Percentiles rank a stretch among this genome's conserved stretches.
Evolutionary conservation across 306 rosid genomes (phyloP).

Genomic region (Glycine latifolia): DNA sequence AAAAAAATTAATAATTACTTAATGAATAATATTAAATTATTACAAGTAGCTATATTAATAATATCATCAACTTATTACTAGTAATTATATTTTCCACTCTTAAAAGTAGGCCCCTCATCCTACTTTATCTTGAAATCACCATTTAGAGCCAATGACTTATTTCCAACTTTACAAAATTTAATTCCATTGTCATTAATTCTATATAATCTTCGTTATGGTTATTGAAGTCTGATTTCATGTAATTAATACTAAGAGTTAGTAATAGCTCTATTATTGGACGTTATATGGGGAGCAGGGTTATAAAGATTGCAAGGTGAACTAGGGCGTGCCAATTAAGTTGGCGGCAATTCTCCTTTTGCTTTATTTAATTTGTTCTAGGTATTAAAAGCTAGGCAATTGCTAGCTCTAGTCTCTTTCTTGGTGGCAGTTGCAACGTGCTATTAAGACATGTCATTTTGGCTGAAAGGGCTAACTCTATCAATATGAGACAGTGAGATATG

Average conservation of each 20-base stretch:
- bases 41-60: no score
- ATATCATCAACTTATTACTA: no score
- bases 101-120: no score
- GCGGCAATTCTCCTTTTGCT: conserved; percentile 14
- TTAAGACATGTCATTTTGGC: conserved; percentile 31
- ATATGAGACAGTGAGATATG: conserved; percentile 1
- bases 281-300: conserved; percentile 45
- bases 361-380: conserved; percentile 38
- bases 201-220: background rate
- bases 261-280: conserved; percentile 41
- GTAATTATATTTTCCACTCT: no score
- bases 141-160: background rate
- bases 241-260: conserved; percentile 23
- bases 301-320: conserved; percentile 29
- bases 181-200: background rate
- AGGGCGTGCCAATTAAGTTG: conserved; percentile 19
- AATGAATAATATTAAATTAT: no score
- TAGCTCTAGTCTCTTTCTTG: conserved; percentile 50
- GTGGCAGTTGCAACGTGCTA: conserved; percentile 27
- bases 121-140: background rate
- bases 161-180: background rate
- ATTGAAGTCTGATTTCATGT: background rate
- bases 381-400: conserved; percentile 51
- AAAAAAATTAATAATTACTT: no score
- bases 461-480: conserved; percentile 10